phyloP scores from a whole-genome alignment of 305 asterid species.

The Solanum hybrid region DNA sequence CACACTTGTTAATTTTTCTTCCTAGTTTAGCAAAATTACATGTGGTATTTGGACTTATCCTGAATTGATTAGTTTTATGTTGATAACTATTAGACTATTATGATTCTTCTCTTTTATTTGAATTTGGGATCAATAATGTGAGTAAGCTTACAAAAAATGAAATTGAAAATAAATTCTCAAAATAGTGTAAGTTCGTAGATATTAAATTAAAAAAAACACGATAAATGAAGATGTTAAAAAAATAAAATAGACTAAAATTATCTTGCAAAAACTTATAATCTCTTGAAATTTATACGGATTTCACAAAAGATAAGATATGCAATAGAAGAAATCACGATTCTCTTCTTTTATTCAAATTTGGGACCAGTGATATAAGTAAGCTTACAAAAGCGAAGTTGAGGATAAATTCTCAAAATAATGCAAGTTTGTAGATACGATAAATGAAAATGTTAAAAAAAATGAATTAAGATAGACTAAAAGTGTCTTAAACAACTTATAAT shows the following conservation, averaged over 20 bases:
- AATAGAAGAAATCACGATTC: too few relatives aligned
- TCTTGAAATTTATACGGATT: too few relatives aligned
- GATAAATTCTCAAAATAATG: neutral
- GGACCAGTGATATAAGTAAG: neutral
- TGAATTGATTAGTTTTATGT: neutral
- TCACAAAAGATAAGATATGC: neutral
- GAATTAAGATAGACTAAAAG: neutral
- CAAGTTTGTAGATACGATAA: neutral
- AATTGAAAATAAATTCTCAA: too few relatives aligned
- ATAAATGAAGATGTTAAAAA: too few relatives aligned
- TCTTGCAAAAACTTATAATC: neutral
- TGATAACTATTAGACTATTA: neutral
- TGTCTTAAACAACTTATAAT: neutral
- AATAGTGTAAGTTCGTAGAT: neutral
- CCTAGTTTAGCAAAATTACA: neutral
- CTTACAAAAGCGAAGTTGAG: neutral
- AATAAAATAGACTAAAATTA: neutral
- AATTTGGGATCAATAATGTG: neutral
- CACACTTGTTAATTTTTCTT: neutral
- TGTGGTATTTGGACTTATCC: neutral
- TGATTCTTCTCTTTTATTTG: neutral
- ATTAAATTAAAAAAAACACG: too few relatives aligned
- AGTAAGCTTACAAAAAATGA: neutral
- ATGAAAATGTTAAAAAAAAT: too few relatives aligned
- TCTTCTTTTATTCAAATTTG: neutral